A percentile compares a stretch with the other conserved stretches of the same genome.
These are phyloP conservation scores for Plectosphaerella cucumerina DNA, from an alignment of 2,329 filamentous ascomycete genomes.

Conservation along the genomic window DNA sequence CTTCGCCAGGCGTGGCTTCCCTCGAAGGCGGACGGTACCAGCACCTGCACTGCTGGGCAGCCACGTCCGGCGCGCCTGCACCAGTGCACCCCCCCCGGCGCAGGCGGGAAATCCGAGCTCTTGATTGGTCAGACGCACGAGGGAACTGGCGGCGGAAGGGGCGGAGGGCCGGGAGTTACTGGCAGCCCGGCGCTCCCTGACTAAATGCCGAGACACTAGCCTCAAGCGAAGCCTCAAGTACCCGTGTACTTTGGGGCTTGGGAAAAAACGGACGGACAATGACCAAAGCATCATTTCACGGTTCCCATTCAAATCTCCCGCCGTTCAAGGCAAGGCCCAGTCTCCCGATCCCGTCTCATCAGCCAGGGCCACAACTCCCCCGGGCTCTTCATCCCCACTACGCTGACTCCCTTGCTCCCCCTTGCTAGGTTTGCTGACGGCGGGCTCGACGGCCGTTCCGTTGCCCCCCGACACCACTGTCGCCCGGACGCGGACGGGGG, in stretches of 20 bases:
- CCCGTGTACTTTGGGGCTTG: neutral
- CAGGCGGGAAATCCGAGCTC: too few species aligned
- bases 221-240: neutral
- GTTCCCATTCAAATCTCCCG: neutral
- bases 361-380: neutral
- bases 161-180: slow-evolving; percentile 1
- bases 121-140: neutral
- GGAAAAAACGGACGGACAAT: neutral
- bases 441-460: too few species aligned
- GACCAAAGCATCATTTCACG: neutral
- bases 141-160: neutral
- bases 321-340: neutral
- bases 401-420: neutral
- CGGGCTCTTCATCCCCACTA: neutral
- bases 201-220: slow-evolving; percentile 2
- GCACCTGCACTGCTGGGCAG: neutral
- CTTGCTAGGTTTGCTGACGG: too few species aligned
- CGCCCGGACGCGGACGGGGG: too few species aligned
- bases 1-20: neutral
- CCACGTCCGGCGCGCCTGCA: neutral
- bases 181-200: neutral
- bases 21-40: neutral
- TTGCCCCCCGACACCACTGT: too few species aligned
- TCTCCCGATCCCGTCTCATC: neutral
- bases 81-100: too few species aligned